Conservation (phyloP, 23 red algal species). For the Porphyridium purpureum region DNA sequence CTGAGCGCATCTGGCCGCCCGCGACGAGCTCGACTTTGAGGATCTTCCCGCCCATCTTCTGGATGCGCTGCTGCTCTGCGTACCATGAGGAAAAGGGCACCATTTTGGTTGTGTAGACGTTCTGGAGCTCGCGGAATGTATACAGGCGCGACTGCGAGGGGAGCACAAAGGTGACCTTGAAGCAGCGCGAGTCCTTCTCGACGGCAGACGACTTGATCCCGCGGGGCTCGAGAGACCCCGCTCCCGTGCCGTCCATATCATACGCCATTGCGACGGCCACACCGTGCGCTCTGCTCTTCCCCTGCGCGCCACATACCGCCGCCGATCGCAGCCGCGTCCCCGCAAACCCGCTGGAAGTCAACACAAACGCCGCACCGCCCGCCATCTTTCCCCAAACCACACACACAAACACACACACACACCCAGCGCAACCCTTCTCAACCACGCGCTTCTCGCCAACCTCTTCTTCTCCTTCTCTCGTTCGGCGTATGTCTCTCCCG, state of each 20-base stretch:
- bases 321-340: not conserved
- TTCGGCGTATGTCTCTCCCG: no score
- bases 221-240: constrained; percentile 19
- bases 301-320: not conserved
- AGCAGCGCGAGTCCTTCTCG: constrained; percentile 60
- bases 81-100: constrained; percentile 97
- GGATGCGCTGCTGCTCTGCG: constrained; percentile 96
- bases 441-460: no score
- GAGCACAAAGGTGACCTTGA: constrained; percentile 77
- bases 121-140: constrained; percentile 88
- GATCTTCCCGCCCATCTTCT: constrained; percentile 97
- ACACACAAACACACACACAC: no score
- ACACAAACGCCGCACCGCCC: not conserved
- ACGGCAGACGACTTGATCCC: constrained; percentile 73
- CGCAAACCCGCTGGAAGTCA: not conserved
- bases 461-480: no score
- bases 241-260: constrained; percentile 80
- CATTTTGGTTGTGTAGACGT: constrained; percentile 81
- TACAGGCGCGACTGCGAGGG: constrained; percentile 57
- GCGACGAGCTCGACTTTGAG: constrained; percentile 81
- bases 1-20: no score
- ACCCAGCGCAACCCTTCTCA: no score
- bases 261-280: constrained; percentile 36
- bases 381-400: not conserved
- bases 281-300: not conserved